A percentile compares a stretch with the other conserved stretches of the same genome.
phyloP scores from a whole-genome alignment of 2,329 filamentous ascomycete genomes.

The Plectosphaerella plurivora region DNA sequence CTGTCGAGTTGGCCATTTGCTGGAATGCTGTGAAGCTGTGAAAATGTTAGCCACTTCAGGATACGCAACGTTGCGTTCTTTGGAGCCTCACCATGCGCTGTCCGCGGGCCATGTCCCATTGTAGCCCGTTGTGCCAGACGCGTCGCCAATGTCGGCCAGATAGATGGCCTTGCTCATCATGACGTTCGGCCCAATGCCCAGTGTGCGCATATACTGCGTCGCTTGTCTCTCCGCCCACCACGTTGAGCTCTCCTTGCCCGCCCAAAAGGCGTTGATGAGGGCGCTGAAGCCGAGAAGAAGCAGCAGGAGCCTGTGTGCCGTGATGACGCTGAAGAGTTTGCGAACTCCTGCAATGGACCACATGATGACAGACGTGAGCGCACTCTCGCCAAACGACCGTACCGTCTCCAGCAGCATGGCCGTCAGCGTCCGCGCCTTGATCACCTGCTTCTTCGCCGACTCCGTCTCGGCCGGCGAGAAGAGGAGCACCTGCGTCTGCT shows the following conservation, averaged over 20 bases:
- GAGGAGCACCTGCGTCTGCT: constrained; percentile 59
- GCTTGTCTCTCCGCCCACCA: constrained; percentile 89
- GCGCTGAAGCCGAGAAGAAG: constrained; percentile 63
- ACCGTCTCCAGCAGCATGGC: constrained; percentile 69
- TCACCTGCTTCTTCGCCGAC: constrained; percentile 48
- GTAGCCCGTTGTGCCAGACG: constrained; percentile 32
- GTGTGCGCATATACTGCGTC: constrained; percentile 70
- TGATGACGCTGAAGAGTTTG: constrained; percentile 63
- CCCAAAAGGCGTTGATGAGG: constrained; percentile 69
- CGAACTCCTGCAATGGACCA: constrained; percentile 65
- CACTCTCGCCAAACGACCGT: constrained; percentile 70
- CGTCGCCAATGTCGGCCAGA: constrained; percentile 72
- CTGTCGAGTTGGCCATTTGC: constrained; percentile 51
- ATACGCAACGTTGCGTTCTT: background rate
- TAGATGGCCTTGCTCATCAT: constrained; percentile 86
- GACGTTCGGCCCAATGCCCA: constrained; percentile 75
- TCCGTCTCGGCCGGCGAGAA: constrained; percentile 45
- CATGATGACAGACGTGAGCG: constrained; percentile 71
- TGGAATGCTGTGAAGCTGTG: constrained; percentile 57
- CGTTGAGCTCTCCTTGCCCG: constrained; percentile 64
- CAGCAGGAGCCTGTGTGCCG: constrained; percentile 72
- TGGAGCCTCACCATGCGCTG: constrained; percentile 42
- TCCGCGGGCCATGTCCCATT: constrained; percentile 31
- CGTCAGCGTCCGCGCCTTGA: constrained; percentile 58
- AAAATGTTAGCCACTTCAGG: background rate